A percentile compares a stretch with the other conserved stretches of the same genome.
These are phyloP conservation scores for Naganishia liquefaciens DNA, from an alignment of 1,284 basidiomycete species.

Conservation along the genomic window DNA sequence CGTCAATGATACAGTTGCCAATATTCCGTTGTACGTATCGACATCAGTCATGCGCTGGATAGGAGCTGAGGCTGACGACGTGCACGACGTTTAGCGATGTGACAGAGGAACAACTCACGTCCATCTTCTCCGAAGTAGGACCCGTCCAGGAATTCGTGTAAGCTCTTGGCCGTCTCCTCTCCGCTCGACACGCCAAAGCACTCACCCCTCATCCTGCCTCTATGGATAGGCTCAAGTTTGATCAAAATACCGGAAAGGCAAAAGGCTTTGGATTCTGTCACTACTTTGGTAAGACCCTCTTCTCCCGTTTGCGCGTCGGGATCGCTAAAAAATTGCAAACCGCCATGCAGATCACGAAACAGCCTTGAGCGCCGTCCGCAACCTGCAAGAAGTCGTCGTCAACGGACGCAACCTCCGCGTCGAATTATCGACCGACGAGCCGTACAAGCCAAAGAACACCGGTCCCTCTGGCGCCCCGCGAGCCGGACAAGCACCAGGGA, in stretches of 20 bases:
- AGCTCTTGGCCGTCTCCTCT: constrained; percentile 31
- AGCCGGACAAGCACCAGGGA: constrained; percentile 56
- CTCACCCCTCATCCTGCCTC: neutral
- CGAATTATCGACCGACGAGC: constrained; percentile 63
- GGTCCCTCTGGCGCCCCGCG: constrained; percentile 58
- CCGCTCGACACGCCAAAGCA: neutral
- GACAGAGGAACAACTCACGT: constrained; percentile 54
- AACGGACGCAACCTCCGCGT: constrained; percentile 81
- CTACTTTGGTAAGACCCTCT: constrained; percentile 75
- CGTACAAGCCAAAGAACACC: constrained; percentile 63
- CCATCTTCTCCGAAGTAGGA: constrained; percentile 55
- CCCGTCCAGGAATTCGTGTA: constrained; percentile 56
- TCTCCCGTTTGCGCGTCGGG: constrained; percentile 8
- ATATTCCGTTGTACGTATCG: constrained; percentile 48
- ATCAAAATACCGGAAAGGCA: constrained; percentile 90
- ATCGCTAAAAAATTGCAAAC: constrained; percentile 25
- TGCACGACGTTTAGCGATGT: constrained; percentile 41
- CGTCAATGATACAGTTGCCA: constrained; percentile 39
- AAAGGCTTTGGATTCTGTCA: constrained; percentile 98
- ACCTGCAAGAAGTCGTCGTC: constrained; percentile 77
- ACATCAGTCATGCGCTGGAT: neutral
- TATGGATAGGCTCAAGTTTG: constrained; percentile 82
- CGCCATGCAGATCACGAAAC: constrained; percentile 79
- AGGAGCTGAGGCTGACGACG: neutral
- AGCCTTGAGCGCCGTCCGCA: constrained; percentile 77